These are phyloP conservation scores for Artemisia annua DNA, from an alignment of 129 eudicot species.

Conservation along the genomic window DNA sequence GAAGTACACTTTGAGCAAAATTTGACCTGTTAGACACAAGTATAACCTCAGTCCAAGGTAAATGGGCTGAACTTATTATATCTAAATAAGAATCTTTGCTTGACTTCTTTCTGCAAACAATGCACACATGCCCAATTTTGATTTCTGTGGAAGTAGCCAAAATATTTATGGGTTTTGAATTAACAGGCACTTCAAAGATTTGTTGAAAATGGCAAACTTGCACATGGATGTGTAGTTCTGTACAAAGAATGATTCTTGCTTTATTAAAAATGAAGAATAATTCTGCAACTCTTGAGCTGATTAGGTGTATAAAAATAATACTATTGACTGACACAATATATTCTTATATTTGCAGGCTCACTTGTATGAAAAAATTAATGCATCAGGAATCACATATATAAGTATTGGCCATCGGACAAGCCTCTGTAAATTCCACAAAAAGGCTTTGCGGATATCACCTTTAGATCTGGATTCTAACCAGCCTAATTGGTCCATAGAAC, in stretches of 20 bases:
- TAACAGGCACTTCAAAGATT: too few species aligned
- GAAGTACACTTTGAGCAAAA: not conserved
- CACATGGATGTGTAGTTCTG: not conserved
- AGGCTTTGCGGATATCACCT: conserved; percentile 50
- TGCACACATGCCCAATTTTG: not conserved
- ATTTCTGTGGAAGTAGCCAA: not conserved
- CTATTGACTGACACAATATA: not conserved
- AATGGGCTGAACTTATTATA: not conserved
- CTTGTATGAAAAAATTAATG: conserved; percentile 60
- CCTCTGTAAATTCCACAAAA: conserved; percentile 65
- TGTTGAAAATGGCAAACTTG: not conserved
- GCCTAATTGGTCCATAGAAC: conserved; percentile 55
- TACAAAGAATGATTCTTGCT: too few species aligned
- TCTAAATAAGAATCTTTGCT: not conserved
- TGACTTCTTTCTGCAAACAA: not conserved
- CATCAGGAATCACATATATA: conserved; percentile 74
- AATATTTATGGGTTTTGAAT: not conserved
- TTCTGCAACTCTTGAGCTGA: not conserved
- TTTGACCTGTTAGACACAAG: not conserved
- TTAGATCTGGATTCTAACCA: conserved; percentile 25
- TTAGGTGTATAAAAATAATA: not conserved
- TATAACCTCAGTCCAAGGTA: not conserved
- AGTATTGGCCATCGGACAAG: conserved; percentile 79
- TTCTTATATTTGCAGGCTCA: conserved; percentile 50
- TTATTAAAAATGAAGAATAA: not conserved